Percentiles rank a stretch among this genome's conserved stretches.
Conservation (phyloP, 768 basidiomycete genomes). For the Pleurotus platypus region DNA sequence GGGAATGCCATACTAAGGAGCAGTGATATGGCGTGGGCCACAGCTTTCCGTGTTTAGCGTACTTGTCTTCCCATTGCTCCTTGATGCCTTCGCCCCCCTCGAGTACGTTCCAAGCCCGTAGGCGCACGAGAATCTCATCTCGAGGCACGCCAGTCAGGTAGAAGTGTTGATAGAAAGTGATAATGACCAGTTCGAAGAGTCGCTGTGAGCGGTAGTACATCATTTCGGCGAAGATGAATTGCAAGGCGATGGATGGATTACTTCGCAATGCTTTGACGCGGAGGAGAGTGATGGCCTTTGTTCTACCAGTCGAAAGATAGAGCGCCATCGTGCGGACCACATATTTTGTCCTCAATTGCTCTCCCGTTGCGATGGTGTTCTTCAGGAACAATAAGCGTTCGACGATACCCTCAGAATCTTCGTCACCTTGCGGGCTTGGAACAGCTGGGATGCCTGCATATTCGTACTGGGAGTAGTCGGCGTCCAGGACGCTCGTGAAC, state of each 20-base stretch:
- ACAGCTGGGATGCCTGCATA: neutral
- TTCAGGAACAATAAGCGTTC: conserved; percentile 13
- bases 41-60: conserved; percentile 20
- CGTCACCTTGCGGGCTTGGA: conserved; percentile 12
- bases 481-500: conserved; percentile 1
- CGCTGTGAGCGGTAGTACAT: conserved; percentile 29
- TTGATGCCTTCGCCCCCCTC: conserved; percentile 9
- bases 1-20: conserved; percentile 37
- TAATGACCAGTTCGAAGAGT: conserved; percentile 29
- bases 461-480: conserved; percentile 9
- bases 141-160: conserved; percentile 50
- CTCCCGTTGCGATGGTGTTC: conserved; percentile 19
- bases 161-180: conserved; percentile 49
- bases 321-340: conserved; percentile 30
- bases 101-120: conserved; percentile 5
- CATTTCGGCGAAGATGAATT: conserved; percentile 38
- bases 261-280: conserved; percentile 25
- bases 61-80: conserved; percentile 3
- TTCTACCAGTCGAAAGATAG: conserved; percentile 31
- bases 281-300: conserved; percentile 27
- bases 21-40: conserved; percentile 31
- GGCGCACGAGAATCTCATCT: conserved; percentile 22
- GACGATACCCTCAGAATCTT: conserved; percentile 19
- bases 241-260: neutral
- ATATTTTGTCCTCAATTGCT: neutral